These are phyloP conservation scores for Drechslera avenae DNA, from an alignment of 2,329 filamentous ascomycete species.

Conservation along the genomic window DNA sequence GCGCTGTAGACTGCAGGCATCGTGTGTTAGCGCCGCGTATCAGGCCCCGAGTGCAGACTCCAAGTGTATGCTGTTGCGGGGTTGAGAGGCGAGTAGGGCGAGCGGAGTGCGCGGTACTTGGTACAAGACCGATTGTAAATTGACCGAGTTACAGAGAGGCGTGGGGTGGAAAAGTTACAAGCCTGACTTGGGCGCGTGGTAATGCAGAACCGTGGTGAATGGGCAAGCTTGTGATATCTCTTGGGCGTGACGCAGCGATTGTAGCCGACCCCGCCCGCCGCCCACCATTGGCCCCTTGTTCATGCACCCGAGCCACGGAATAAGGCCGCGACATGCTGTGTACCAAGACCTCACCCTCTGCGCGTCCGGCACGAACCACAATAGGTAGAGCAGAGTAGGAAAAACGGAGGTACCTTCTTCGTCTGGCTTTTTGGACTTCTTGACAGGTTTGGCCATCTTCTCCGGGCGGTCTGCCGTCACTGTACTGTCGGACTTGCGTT, in stretches of 20 bases:
- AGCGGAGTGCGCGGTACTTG: neutral
- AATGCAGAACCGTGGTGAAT: slow-evolving; percentile 6
- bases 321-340: slow-evolving; percentile 10
- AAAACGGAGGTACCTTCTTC: slow-evolving; percentile 3
- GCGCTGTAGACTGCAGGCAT: slow-evolving; percentile 56
- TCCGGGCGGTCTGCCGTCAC: slow-evolving; percentile 2
- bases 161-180: neutral
- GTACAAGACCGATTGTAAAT: neutral
- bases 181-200: neutral
- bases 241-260: slow-evolving; percentile 26
- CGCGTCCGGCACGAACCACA: neutral
- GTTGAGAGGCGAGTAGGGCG: neutral
- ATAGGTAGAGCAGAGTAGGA: neutral
- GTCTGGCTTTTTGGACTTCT: slow-evolving; percentile 1
- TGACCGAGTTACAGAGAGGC: neutral
- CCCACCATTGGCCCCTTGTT: slow-evolving; percentile 22
- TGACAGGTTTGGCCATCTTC: slow-evolving; percentile 9
- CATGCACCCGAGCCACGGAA: slow-evolving; percentile 12
- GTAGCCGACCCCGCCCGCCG: slow-evolving; percentile 22
- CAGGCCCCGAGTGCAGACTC: neutral
- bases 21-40: slow-evolving; percentile 29
- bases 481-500: slow-evolving; percentile 13
- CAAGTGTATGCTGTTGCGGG: slow-evolving; percentile 9
- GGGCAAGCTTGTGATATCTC: slow-evolving; percentile 9
- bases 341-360: neutral